Conservation (phyloP, 495 filamentous ascomycete species). For the Hypoxylon crocopeplum region DNA sequence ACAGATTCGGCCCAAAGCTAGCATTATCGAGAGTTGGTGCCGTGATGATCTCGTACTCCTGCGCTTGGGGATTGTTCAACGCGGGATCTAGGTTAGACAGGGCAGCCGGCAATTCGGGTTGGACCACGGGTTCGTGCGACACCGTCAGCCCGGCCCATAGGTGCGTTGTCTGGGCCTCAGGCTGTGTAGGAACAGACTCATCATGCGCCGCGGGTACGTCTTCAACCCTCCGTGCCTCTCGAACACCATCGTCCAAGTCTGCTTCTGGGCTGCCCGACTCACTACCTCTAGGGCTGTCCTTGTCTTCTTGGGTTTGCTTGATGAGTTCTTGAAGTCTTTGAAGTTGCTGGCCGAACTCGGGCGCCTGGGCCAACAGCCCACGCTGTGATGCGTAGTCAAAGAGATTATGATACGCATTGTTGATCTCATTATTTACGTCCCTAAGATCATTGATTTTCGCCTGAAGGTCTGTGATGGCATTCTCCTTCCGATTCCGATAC, state of each 20-base stretch:
- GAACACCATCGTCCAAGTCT: slow-evolving; percentile 12
- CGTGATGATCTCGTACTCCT: slow-evolving; percentile 44
- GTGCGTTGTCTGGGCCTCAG: slow-evolving; percentile 3
- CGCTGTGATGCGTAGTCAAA: slow-evolving; percentile 63
- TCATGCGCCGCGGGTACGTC: not conserved
- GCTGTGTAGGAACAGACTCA: slow-evolving; percentile 1
- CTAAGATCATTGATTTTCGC: slow-evolving; percentile 70
- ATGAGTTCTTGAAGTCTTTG: slow-evolving; percentile 37
- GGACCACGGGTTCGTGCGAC: slow-evolving; percentile 36
- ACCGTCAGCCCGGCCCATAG: slow-evolving; percentile 37
- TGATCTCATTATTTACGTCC: slow-evolving; percentile 74
- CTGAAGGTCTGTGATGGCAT: slow-evolving; percentile 75
- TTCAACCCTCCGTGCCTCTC: slow-evolving; percentile 1
- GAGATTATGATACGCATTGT: slow-evolving; percentile 72
- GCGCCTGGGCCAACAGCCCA: slow-evolving; percentile 56
- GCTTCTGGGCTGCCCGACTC: slow-evolving; percentile 19
- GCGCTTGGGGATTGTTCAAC: slow-evolving; percentile 6
- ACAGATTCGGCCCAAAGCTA: slow-evolving; percentile 37
- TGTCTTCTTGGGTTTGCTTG: slow-evolving; percentile 42
- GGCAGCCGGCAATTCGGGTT: not conserved
- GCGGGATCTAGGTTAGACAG: slow-evolving; percentile 3
- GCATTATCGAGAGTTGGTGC: slow-evolving; percentile 46
- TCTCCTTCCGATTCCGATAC: slow-evolving; percentile 85
- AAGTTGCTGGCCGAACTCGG: slow-evolving; percentile 59
- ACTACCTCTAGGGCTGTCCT: slow-evolving; percentile 25